These are phyloP conservation scores for Pisolithus albus DNA, from an alignment of 768 basidiomycete species.

Conservation along the genomic window DNA sequence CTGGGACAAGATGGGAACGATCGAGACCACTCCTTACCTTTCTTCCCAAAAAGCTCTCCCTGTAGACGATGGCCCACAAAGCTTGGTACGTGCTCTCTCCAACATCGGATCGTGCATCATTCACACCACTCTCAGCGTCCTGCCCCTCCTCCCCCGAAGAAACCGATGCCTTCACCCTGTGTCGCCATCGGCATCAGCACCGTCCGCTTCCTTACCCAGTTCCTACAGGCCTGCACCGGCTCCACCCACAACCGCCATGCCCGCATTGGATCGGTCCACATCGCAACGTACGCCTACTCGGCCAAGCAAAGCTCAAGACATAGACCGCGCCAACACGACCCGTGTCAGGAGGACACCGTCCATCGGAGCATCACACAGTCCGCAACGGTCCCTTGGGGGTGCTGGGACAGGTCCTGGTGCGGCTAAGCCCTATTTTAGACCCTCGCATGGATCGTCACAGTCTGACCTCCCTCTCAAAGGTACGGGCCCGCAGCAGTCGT, in stretches of 20 bases:
- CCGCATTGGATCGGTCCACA: slow-evolving; percentile 78
- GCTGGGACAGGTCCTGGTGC: slow-evolving; percentile 17
- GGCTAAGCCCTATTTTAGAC: slow-evolving; percentile 35
- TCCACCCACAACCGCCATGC: slow-evolving; percentile 55
- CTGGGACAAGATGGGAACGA: slow-evolving; percentile 80
- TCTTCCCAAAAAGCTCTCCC: slow-evolving; percentile 24
- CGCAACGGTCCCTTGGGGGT: slow-evolving; percentile 16
- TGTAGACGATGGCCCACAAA: slow-evolving; percentile 47
- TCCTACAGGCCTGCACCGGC: slow-evolving; percentile 71
- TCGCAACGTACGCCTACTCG: slow-evolving; percentile 73
- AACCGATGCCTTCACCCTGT: slow-evolving; percentile 23
- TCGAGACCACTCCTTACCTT: slow-evolving; percentile 28
- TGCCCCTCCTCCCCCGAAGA: slow-evolving; percentile 38
- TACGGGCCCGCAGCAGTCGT: slow-evolving; percentile 7
- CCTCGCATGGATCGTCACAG: slow-evolving; percentile 52
- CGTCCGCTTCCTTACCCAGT: slow-evolving; percentile 36
- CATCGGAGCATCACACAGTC: slow-evolving; percentile 22
- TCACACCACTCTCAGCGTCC: slow-evolving; percentile 25
- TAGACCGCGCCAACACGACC: slow-evolving; percentile 65
- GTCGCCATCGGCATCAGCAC: slow-evolving; percentile 21
- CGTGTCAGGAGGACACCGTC: slow-evolving; percentile 53
- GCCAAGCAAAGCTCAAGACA: slow-evolving; percentile 34
- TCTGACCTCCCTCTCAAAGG: slow-evolving; percentile 51
- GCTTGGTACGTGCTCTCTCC: slow-evolving; percentile 39
- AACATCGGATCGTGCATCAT: neutral